These are phyloP conservation scores for Corchorus olitorius DNA, from an alignment of 345 rosid species.

Conservation along the genomic window DNA sequence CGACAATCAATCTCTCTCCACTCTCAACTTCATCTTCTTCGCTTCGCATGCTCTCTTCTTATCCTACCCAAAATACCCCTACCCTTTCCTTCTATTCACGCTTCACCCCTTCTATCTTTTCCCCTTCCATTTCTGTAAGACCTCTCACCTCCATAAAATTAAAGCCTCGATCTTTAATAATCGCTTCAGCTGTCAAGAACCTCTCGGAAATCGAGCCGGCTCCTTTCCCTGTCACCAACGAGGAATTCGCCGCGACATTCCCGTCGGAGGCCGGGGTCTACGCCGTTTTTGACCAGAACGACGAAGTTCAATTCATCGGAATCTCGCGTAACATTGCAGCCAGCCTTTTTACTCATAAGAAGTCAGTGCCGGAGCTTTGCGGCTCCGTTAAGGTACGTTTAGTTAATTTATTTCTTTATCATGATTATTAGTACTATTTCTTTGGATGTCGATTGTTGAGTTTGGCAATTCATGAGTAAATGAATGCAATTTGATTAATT, in stretches of 20 bases:
- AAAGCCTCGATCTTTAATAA: constrained; percentile 36
- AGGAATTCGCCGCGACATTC: constrained; percentile 39
- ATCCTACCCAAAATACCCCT: constrained; percentile 46
- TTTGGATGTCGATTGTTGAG: neutral
- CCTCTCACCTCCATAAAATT: constrained; percentile 26
- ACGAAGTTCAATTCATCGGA: constrained; percentile 81
- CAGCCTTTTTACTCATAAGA: constrained; percentile 62
- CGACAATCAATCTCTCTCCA: constrained; percentile 45
- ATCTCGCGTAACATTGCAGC: constrained; percentile 78
- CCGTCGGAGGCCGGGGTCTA: constrained; percentile 75
- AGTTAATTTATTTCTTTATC: neutral
- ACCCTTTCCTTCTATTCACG: constrained; percentile 40
- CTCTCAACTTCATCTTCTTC: constrained; percentile 40
- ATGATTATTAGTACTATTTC: neutral
- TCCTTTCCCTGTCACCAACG: constrained; percentile 33
- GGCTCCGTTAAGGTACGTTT: constrained; percentile 64
- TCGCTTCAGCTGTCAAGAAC: constrained; percentile 48
- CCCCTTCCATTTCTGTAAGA: constrained; percentile 41
- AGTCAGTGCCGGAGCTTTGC: constrained; percentile 75
- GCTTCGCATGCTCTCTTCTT: constrained; percentile 28
- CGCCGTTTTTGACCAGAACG: constrained; percentile 66
- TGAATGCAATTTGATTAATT: neutral
- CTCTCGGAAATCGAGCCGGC: constrained; percentile 52
- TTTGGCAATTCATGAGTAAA: neutral
- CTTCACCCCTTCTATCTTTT: constrained; percentile 35